These are phyloP conservation scores for Hyaloperonospora arabidopsidis DNA, from an alignment of 352 stramenopile species.

Conservation along the genomic window DNA sequence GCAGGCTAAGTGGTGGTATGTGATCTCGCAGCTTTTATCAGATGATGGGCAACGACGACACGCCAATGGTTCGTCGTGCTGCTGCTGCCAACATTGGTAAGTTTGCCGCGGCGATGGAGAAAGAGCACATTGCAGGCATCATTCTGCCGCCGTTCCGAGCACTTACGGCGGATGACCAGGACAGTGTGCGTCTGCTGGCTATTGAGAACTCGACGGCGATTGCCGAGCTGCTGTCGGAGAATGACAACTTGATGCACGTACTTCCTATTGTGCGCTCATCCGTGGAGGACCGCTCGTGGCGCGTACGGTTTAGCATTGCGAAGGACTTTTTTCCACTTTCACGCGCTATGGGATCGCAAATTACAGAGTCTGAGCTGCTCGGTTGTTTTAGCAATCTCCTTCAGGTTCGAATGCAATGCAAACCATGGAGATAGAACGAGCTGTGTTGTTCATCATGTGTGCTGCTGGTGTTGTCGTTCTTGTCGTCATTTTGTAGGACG, in stretches of 20 bases:
- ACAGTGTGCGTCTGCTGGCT: conserved; percentile 90
- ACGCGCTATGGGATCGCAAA: conserved; percentile 67
- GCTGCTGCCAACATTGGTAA: conserved; percentile 78
- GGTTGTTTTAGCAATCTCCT: conserved; percentile 88
- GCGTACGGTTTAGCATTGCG: conserved; percentile 90
- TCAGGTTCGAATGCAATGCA: conserved; percentile 37
- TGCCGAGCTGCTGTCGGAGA: conserved; percentile 54
- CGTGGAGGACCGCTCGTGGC: conserved; percentile 85
- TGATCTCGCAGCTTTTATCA: conserved; percentile 54
- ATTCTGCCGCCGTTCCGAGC: conserved; percentile 84
- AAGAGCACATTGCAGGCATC: conserved; percentile 56
- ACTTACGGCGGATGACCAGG: conserved; percentile 89
- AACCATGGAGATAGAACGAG: not conserved
- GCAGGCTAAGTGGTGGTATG: not conserved
- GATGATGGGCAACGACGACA: conserved; percentile 78
- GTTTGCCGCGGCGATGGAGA: conserved; percentile 64
- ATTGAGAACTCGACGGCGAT: conserved; percentile 85
- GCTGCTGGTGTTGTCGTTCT: conserved; percentile 2
- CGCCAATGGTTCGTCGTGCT: conserved; percentile 79
- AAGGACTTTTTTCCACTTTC: conserved; percentile 89
- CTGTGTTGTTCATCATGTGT: not conserved
- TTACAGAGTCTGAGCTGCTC: conserved; percentile 84
- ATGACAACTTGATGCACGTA: conserved; percentile 71
- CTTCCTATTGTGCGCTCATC: conserved; percentile 69
- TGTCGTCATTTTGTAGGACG: conserved; percentile 39